Base-by-base conservation (phyloP, 2,329 filamentous ascomycete species). In the Aureobasidium sp. region DNA sequence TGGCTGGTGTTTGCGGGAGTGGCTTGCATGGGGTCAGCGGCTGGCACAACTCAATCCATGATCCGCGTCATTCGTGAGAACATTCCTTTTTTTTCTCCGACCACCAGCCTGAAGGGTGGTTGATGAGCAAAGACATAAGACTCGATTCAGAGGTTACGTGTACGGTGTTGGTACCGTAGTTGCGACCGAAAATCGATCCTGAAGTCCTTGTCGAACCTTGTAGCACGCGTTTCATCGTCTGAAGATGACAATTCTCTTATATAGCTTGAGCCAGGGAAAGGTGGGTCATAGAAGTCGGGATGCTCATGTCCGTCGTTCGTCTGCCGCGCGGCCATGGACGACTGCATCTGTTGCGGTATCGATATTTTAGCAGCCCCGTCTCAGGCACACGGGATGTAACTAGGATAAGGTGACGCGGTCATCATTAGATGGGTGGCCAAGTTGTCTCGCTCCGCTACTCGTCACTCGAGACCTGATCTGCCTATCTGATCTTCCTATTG, bases 391-490 rank as follows among this genome's bases (percentile, higher is more conserved):
- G 37, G 57, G 25, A 52, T 42, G 16, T 15, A 21, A 21, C 21
- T 21, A 52, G 57, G 29, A 27, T 8, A 52, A 50, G 47, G 57
- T 60, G 57, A 60, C 57, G 57, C 45, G 47, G 47, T 50, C 57
- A 60, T 58, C 29, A 45, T 57, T 37, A 47, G 29, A 29, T 45
- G 54, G n/a, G 54, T 49, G 55, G 55, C 55, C 55, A 59, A 59
- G 16, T 49, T 59, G 55, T 49, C 55, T 49, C 41, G 55, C 55
- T 59, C 16, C 41, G 42, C 37, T 39, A 29, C 36, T 59, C 44
- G 55, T 59, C 44, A 48, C 34, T 27, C 30, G 16, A 45, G 44
- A 49, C 44, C 34, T 41, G 30, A 32, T 11, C 21, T 29, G 39
- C 29, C 52, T 44, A 58, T 47, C 21, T 36, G 55, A 39, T 32